phyloP scores from a whole-genome alignment of 2,329 filamentous ascomycete species.

The Ceratocystis albifundus region DNA sequence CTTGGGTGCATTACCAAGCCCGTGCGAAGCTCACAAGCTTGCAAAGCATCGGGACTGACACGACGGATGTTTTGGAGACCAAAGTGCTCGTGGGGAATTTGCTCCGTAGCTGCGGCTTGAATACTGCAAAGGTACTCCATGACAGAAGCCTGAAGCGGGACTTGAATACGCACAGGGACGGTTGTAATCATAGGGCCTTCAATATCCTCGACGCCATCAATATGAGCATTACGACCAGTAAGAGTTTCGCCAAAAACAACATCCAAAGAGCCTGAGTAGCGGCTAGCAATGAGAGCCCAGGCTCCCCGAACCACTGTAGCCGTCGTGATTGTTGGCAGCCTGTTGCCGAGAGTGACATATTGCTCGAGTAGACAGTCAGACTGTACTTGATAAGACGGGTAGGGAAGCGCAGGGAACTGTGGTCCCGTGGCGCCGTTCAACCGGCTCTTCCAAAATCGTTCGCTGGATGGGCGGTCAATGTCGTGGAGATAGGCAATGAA shows the following conservation, averaged over 20 bases:
- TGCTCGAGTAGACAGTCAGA: slow-evolving; percentile 44
- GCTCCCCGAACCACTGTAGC: slow-evolving; percentile 48
- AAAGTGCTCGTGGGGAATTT: slow-evolving; percentile 54
- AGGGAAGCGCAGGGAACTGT: slow-evolving; percentile 41
- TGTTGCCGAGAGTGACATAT: slow-evolving; percentile 35
- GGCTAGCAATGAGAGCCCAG: slow-evolving; percentile 45
- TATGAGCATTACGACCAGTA: slow-evolving; percentile 43
- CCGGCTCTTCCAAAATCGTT: slow-evolving; percentile 38
- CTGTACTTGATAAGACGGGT: slow-evolving; percentile 38
- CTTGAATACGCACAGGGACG: slow-evolving; percentile 42
- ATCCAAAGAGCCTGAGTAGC: slow-evolving; percentile 42
- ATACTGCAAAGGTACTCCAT: slow-evolving; percentile 44
- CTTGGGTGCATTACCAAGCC: slow-evolving; percentile 44
- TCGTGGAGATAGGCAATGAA: slow-evolving; percentile 39
- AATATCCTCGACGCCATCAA: slow-evolving; percentile 41
- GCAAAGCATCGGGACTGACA: slow-evolving; percentile 42
- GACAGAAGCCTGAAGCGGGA: slow-evolving; percentile 35
- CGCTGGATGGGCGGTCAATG: slow-evolving; percentile 33
- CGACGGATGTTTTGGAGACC: slow-evolving; percentile 49
- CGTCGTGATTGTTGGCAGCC: slow-evolving; percentile 34
- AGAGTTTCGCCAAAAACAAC: slow-evolving; percentile 50
- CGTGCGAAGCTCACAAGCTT: slow-evolving; percentile 46
- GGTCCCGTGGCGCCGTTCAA: slow-evolving; percentile 36
- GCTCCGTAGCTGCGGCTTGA: slow-evolving; percentile 43
- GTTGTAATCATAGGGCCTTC: slow-evolving; percentile 52